These are phyloP conservation scores for Porodaedalea pini DNA, from an alignment of 1,284 basidiomycete genomes.

Conservation along the genomic window DNA sequence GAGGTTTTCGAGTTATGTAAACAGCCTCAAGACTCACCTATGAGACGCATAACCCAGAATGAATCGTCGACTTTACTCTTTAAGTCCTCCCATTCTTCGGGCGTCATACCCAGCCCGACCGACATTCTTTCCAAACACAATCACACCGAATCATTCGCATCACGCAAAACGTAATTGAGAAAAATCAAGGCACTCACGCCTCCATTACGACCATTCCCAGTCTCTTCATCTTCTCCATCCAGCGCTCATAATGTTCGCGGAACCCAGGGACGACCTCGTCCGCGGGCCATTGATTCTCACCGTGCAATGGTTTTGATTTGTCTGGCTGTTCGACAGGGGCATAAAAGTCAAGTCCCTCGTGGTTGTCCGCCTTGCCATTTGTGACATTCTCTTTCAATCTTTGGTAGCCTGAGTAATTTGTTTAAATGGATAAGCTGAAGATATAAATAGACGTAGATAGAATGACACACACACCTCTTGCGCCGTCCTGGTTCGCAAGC, in stretches of 20 bases:
- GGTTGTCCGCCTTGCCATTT: slow-evolving; percentile 77
- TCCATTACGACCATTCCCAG: slow-evolving; percentile 77
- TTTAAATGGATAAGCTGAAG: background rate
- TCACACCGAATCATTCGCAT: slow-evolving; percentile 4
- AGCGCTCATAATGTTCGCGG: slow-evolving; percentile 57
- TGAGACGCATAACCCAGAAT: slow-evolving; percentile 85
- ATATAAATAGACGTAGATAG: background rate
- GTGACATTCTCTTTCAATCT: slow-evolving; percentile 80
- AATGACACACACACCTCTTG: slow-evolving; percentile 53
- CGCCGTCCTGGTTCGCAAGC: slow-evolving; percentile 63
- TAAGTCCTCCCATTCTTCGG: slow-evolving; percentile 66
- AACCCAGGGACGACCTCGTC: slow-evolving; percentile 45
- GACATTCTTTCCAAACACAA: slow-evolving; percentile 58
- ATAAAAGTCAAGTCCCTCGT: slow-evolving; percentile 83
- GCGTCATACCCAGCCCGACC: slow-evolving; percentile 67
- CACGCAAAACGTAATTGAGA: background rate
- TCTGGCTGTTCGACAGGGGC: slow-evolving; percentile 67
- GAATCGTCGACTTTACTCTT: slow-evolving; percentile 67
- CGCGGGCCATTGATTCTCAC: slow-evolving; percentile 80
- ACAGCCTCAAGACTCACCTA: slow-evolving; percentile 62
- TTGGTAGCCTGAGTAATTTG: slow-evolving; percentile 54
- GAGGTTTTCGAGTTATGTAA: too few species aligned
- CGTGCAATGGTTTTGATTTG: slow-evolving; percentile 67
- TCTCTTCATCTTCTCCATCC: slow-evolving; percentile 79
- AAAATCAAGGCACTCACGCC: slow-evolving; percentile 50